Base-by-base conservation (phyloP, 345 rosid genomes). In the Salix brachista region DNA sequence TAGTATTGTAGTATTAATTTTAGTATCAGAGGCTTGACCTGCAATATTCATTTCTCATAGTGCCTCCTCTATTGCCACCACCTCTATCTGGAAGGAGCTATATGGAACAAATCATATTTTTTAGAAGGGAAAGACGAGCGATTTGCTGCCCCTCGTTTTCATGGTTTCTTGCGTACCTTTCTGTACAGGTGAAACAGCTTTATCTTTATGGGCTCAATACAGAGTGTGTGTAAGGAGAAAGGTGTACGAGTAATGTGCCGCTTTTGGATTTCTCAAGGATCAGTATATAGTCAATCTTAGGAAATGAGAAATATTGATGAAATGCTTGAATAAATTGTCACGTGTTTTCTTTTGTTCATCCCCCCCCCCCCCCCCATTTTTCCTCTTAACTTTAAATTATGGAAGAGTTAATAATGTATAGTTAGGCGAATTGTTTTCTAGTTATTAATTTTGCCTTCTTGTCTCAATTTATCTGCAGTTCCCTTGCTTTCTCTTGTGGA, bases 51-150 rank as follows among this genome's bases (percentile, higher is more conserved):
- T 84, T 74, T 79, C 82, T 90, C 76, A 75, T 80, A 91, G 99
- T 93, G 91, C 97, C 98, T 66, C 85, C 92, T 70, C 91, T 93
- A 34, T 86, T 92, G 74, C 98, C 93, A 70, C 96, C 96, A 72
- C 87, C 89, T 75, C 82, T 84, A 77, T 96, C 97, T 75, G 94
- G 93, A 87, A 91, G 84, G 92, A 91, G 91, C 74, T 87, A 81
- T 73, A 69, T 79, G 41, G 80, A 92, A 39, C 98, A 96, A 25
- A 30, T 90, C 32, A 76, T 77, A 71, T 86, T 84, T 66, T 88
- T 95, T 30, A 79, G 75, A 76, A 78, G 65, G 58, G 84, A 91
- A 85, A 86, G 93, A 76, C 80, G 76, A 76, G 92, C 86, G 50
- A 66, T 85, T 34, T 93, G 93, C 8, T 91, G 99, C 81, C 99